phyloP scores from a whole-genome alignment of 2,329 filamentous ascomycete genomes.

The Penicillium sp. region DNA sequence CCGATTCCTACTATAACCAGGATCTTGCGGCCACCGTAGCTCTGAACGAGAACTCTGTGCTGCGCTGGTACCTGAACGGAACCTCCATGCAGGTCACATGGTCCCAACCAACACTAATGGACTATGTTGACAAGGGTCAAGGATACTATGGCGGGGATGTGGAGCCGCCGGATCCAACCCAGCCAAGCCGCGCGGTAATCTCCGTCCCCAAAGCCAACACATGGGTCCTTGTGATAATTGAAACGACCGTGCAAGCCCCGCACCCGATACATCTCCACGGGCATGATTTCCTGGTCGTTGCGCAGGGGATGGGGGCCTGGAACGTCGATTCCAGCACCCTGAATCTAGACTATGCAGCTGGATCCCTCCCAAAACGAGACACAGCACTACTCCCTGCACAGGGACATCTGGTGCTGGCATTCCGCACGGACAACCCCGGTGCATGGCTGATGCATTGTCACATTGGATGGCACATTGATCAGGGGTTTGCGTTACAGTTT shows the following conservation, averaged over 20 bases:
- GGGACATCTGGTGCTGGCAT: conserved; percentile 5
- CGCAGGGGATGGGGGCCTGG: background rate
- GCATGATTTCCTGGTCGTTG: conserved; percentile 8
- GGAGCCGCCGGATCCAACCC: background rate
- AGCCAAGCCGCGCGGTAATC: background rate
- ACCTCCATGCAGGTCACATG: background rate
- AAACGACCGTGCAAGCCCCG: background rate
- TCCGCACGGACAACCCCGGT: conserved; percentile 13
- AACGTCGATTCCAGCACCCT: background rate
- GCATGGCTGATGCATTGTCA: conserved; percentile 17
- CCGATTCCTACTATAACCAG: background rate
- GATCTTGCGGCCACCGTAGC: background rate
- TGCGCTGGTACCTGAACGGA: background rate
- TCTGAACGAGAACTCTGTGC: background rate
- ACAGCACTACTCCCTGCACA: conserved; percentile 1
- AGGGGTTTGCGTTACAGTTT: conserved; percentile 14
- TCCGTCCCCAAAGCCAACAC: background rate
- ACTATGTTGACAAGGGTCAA: background rate
- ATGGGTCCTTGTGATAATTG: conserved; percentile 6
- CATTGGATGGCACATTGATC: conserved; percentile 15
- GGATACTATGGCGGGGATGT: background rate
- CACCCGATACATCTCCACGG: conserved; percentile 14
- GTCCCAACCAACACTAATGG: background rate
- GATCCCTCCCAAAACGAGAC: conserved; percentile 6
- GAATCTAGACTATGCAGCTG: background rate